Evolutionary conservation across 2,329 filamentous ascomycete genomes (phyloP).

Genomic region (Fusarium marasasianum): DNA sequence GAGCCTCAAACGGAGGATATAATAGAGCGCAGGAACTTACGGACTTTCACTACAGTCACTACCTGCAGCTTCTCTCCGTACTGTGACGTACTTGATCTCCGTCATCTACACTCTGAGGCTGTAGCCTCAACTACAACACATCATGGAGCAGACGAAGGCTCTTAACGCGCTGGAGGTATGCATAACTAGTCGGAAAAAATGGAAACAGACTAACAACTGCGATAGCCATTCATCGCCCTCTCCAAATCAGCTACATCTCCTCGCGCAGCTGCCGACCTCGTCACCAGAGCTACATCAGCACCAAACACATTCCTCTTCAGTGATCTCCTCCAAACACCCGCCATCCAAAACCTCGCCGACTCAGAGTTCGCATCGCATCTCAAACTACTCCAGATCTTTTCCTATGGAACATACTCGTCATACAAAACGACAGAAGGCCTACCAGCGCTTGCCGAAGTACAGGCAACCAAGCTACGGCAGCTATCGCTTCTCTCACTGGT

Average conservation of each 20-base stretch:
- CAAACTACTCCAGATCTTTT: slow-evolving; percentile 85
- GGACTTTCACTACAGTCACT: not conserved
- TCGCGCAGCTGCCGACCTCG: slow-evolving; percentile 84
- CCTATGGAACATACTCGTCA: slow-evolving; percentile 86
- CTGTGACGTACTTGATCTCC: slow-evolving; percentile 6
- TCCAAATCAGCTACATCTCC: slow-evolving; percentile 86
- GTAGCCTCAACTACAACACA: slow-evolving; percentile 40
- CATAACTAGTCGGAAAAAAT: too few species aligned
- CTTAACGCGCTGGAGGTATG: slow-evolving; percentile 70
- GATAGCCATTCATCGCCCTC: slow-evolving; percentile 88
- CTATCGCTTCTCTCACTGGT: slow-evolving; percentile 88
- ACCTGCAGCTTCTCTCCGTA: not conserved
- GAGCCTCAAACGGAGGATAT: not conserved
- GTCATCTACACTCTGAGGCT: slow-evolving; percentile 31
- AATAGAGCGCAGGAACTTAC: not conserved
- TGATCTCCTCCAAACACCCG: slow-evolving; percentile 84
- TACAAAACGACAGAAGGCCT: slow-evolving; percentile 68
- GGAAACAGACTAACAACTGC: slow-evolving; percentile 16
- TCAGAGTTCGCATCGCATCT: slow-evolving; percentile 71
- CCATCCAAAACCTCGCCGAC: slow-evolving; percentile 77
- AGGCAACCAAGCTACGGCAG: slow-evolving; percentile 87
- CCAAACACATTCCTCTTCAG: slow-evolving; percentile 92
- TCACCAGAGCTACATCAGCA: slow-evolving; percentile 88
- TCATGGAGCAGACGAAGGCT: slow-evolving; percentile 79
- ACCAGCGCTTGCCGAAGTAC: slow-evolving; percentile 75